phyloP scores from a whole-genome alignment of 257 asterid genomes.

The Dorcoceras hygrometricum region DNA sequence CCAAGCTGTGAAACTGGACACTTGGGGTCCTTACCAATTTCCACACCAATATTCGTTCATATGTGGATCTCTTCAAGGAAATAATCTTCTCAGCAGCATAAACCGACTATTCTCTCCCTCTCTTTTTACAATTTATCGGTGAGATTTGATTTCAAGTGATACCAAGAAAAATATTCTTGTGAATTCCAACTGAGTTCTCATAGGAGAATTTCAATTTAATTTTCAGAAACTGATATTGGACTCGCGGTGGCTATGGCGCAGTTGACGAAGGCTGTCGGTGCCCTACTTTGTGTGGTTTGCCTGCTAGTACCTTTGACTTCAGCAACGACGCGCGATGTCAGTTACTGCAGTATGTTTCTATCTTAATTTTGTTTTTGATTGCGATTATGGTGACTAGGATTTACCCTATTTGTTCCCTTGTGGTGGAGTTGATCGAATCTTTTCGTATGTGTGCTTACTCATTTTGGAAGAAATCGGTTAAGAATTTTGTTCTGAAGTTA shows the following conservation, averaged over 20 bases:
- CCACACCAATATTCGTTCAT: too few relatives aligned
- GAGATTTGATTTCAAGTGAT: too few relatives aligned
- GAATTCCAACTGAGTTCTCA: not conserved
- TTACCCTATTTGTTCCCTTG: not conserved
- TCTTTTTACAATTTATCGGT: too few relatives aligned
- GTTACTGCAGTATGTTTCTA: constrained; percentile 35
- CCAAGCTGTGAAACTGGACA: too few relatives aligned
- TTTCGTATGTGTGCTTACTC: not conserved
- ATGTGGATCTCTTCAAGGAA: too few relatives aligned
- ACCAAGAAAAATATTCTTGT: too few relatives aligned
- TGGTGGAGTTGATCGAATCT: not conserved
- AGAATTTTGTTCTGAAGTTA: too few relatives aligned
- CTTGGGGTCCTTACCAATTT: too few relatives aligned
- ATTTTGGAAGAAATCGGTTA: too few relatives aligned
- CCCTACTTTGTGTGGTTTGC: constrained; percentile 28
- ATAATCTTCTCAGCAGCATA: too few relatives aligned
- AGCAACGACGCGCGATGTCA: constrained; percentile 28
- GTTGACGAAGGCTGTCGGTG: constrained; percentile 17
- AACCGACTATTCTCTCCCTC: too few relatives aligned
- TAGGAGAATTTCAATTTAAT: not conserved
- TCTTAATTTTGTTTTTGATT: not conserved
- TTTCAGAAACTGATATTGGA: not conserved
- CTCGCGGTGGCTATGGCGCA: constrained; percentile 27
- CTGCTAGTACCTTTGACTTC: constrained; percentile 35
- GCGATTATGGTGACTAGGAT: not conserved